Evolutionary conservation across 1,139 yeast species (phyloP).

Genomic region (Entelexis paramagnoliae): DNA sequence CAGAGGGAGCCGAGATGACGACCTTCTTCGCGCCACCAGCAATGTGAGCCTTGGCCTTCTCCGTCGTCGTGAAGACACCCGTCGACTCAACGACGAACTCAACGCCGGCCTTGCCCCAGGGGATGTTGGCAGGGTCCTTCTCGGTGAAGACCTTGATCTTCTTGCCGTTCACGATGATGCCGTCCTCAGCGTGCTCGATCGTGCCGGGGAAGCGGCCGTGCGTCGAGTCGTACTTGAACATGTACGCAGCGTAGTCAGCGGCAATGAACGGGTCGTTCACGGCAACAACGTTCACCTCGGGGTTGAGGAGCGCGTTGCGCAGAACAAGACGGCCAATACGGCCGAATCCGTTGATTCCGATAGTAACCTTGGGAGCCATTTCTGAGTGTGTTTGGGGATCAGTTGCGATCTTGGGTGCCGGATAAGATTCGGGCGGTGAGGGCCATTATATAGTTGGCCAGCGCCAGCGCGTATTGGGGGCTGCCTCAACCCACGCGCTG

Average conservation of each 20-base stretch:
- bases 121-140: slow-evolving; percentile 67
- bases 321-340: slow-evolving; percentile 74
- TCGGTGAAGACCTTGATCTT: slow-evolving; percentile 61
- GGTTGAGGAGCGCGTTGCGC: slow-evolving; percentile 63
- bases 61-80: slow-evolving; percentile 72
- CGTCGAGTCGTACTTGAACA: slow-evolving; percentile 83
- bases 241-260: slow-evolving; percentile 74
- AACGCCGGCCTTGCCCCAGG: slow-evolving; percentile 72
- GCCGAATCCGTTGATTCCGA: slow-evolving; percentile 87
- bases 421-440: neutral
- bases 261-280: slow-evolving; percentile 77
- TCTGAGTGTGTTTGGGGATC: neutral
- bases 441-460: neutral
- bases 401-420: neutral
- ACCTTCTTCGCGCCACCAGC: slow-evolving; percentile 87
- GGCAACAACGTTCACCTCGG: slow-evolving; percentile 65
- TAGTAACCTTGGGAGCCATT: slow-evolving; percentile 34
- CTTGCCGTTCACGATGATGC: slow-evolving; percentile 57
- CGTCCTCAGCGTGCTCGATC: slow-evolving; percentile 48
- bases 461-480: neutral
- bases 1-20: slow-evolving; percentile 77
- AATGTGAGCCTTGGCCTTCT: slow-evolving; percentile 70
- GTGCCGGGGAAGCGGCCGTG: slow-evolving; percentile 69
- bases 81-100: slow-evolving; percentile 80
- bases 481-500: neutral